Evolutionary conservation across 129 eudicot genomes (phyloP), one percentile per base, ranked within the genome.

Genomic region (Saposhnikovia divaricata): DNA sequence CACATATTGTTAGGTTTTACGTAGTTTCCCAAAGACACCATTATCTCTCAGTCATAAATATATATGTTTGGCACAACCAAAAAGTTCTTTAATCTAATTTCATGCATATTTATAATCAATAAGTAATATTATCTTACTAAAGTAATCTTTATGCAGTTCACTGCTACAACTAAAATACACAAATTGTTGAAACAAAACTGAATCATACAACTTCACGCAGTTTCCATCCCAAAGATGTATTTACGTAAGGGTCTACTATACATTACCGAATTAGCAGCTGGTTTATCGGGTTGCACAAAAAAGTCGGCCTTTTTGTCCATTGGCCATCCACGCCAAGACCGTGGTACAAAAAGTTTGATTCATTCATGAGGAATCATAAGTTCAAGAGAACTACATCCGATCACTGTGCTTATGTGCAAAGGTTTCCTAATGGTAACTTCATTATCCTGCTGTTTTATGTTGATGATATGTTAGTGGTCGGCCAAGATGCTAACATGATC

Each of bases 251-350:
- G 59, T 15, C 2, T 4, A 44, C 37, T 72, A 73, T 38, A 44
- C 45, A 72, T 39, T 88, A 88, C 96, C 89, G 25, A 61, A 72
- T 82, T 81, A 76, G 82, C 83, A 48, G 84, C 85, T 77, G 34
- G 75, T n/a, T 84, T 87, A 42, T 86, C 96, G 18, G 92, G 80
- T 80, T 88, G 93, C 76, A 89, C 88, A 81, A 96, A 96, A 80
- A 96, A 96, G 79, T 89, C 95, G 44, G 98, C 89, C 44, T 85
- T 87, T 39, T 13, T 83, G 82, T 96, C 97, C 97, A 92, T 90
- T 65, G 99, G 99, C 99, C 99, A 96, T 53, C 97, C 98, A 82
- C 92, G 79, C 83, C n/a, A n/a, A n/a, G n/a, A n/a, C n/a, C n/a
- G n/a, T n/a, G n/a, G n/a, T n/a, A n/a, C n/a, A n/a, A n/a, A n/a